Conservation (phyloP, 2,329 filamentous ascomycete species). For the Stylonectria norvegica region DNA sequence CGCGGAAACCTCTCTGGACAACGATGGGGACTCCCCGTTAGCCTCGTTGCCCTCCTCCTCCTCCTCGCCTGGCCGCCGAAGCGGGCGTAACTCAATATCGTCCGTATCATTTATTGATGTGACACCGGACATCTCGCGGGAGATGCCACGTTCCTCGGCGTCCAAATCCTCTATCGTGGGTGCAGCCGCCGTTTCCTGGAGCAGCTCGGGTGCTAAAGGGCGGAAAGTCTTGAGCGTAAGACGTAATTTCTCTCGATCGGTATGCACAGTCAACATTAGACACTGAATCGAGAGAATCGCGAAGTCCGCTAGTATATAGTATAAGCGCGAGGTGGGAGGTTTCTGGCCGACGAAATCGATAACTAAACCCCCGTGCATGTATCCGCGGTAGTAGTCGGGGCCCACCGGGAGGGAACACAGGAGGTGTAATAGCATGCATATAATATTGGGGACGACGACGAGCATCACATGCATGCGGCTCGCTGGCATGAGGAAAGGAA, state of each 20-base stretch:
- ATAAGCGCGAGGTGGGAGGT: constrained; percentile 54
- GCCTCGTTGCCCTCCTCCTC: constrained; percentile 23
- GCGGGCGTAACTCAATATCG: constrained; percentile 46
- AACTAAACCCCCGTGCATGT: constrained; percentile 64
- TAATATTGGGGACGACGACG: constrained; percentile 54
- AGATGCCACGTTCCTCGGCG: constrained; percentile 53
- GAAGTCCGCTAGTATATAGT: constrained; percentile 54
- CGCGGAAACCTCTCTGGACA: constrained; percentile 22
- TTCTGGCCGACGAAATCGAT: constrained; percentile 67
- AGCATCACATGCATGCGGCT: constrained; percentile 55
- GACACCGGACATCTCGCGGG: constrained; percentile 37
- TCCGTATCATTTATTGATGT: constrained; percentile 35
- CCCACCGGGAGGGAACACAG: constrained; percentile 53
- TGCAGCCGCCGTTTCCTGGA: constrained; percentile 23
- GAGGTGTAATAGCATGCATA: constrained; percentile 60
- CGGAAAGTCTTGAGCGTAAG: constrained; percentile 43
- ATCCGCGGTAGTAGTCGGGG: constrained; percentile 60
- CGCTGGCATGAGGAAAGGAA: constrained; percentile 54
- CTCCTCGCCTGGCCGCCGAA: constrained; percentile 20
- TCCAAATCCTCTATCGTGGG: constrained; percentile 49
- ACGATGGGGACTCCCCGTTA: constrained; percentile 27
- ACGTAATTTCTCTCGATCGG: constrained; percentile 56
- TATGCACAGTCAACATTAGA: constrained; percentile 61
- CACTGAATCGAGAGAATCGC: constrained; percentile 57
- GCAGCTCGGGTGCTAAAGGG: constrained; percentile 30